These are phyloP conservation scores for Acer yangbiense DNA, from an alignment of 345 rosid genomes.

Conservation along the genomic window DNA sequence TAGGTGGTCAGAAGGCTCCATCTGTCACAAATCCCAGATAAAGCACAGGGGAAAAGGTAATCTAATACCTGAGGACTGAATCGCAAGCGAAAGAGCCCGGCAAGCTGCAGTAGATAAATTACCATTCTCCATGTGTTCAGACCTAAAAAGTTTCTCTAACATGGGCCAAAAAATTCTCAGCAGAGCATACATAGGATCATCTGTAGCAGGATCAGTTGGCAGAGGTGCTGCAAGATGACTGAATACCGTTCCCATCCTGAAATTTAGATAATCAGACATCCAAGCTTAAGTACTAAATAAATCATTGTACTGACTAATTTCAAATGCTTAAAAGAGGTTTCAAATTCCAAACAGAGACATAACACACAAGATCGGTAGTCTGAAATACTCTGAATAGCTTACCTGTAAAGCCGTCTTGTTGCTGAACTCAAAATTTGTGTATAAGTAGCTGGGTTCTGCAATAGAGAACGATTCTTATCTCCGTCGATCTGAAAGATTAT, in stretches of 20 bases:
- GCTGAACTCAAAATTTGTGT: conserved; percentile 63
- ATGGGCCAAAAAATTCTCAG: conserved; percentile 88
- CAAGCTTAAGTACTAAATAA: not conserved
- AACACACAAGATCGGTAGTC: conserved; percentile 18
- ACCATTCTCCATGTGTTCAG: conserved; percentile 84
- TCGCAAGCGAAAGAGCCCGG: conserved; percentile 88
- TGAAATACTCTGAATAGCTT: conserved; percentile 23
- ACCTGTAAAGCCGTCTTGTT: conserved; percentile 88
- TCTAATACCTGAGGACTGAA: conserved; percentile 82
- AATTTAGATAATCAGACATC: conserved; percentile 17
- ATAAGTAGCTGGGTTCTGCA: conserved; percentile 75
- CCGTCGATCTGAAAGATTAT: conserved; percentile 66
- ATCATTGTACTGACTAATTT: not conserved
- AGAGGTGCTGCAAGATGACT: conserved; percentile 62
- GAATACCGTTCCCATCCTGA: conserved; percentile 90
- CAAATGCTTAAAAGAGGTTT: not conserved
- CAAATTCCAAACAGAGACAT: conserved; percentile 16
- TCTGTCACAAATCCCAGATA: conserved; percentile 8
- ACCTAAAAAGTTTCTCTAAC: conserved; percentile 77
- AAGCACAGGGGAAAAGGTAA: conserved; percentile 4
- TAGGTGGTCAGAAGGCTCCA: conserved; percentile 21
- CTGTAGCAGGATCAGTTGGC: conserved; percentile 50
- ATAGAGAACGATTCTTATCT: conserved; percentile 47
- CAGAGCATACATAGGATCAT: conserved; percentile 65
- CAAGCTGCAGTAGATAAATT: conserved; percentile 83